These are phyloP conservation scores for Sphagnum contortum DNA, from an alignment of 225 moss, liverwort and hornwort genomes.

Conservation along the genomic window DNA sequence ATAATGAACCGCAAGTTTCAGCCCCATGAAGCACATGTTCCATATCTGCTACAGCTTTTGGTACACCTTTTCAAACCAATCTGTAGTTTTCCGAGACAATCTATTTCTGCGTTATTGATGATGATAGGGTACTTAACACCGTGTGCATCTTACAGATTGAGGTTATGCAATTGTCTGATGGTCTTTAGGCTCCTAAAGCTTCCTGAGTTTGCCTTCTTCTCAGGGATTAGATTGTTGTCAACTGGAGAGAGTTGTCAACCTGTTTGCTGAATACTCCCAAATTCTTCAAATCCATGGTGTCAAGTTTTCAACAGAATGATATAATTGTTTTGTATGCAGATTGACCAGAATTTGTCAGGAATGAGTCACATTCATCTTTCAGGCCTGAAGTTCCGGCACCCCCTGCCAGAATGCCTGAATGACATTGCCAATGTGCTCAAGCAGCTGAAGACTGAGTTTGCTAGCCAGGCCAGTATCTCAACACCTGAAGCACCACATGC, in stretches of 20 bases:
- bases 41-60: slow-evolving; percentile 90
- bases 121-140: too few species aligned
- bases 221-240: too few species aligned
- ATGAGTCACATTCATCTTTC: slow-evolving; percentile 88
- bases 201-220: too few species aligned
- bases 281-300: too few species aligned
- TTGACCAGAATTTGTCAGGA: slow-evolving; percentile 86
- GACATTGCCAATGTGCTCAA: slow-evolving; percentile 40
- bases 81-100: too few species aligned
- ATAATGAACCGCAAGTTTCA: slow-evolving; percentile 97
- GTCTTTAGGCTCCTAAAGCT: too few species aligned
- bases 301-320: too few species aligned
- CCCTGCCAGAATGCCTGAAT: slow-evolving; percentile 43
- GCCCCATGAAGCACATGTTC: slow-evolving; percentile 89
- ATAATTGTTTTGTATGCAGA: slow-evolving; percentile 31
- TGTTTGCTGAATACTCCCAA: too few species aligned
- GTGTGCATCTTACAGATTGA: too few species aligned
- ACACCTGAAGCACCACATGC: slow-evolving; percentile 9
- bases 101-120: too few species aligned
- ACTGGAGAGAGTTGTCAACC: too few species aligned
- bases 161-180: too few species aligned
- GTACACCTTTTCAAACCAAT: slow-evolving; percentile 19
- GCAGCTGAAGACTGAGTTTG: slow-evolving; percentile 57
- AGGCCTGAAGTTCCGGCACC: slow-evolving; percentile 71
- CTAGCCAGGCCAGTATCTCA: slow-evolving; percentile 4